These are phyloP conservation scores for Thecaphora frezii DNA, from an alignment of 1,284 basidiomycete genomes.

Conservation along the genomic window DNA sequence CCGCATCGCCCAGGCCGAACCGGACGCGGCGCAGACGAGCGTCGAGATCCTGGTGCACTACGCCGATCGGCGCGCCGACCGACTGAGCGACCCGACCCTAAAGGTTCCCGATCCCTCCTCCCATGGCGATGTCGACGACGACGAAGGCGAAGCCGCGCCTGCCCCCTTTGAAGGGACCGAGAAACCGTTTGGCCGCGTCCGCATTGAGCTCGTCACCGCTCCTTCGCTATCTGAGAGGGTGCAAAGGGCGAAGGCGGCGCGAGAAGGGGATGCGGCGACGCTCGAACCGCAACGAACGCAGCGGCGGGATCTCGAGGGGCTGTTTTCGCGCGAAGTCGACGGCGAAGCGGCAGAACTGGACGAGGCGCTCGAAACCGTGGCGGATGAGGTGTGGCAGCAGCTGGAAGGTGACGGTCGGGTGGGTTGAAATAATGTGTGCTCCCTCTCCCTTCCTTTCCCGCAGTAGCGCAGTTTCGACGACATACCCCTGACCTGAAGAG, in stretches of 20 bases:
- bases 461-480: too few species aligned
- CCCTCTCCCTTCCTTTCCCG: too few species aligned
- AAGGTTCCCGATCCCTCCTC: not conserved
- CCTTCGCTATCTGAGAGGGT: not conserved
- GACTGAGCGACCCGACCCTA: slow-evolving; percentile 19
- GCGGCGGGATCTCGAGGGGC: slow-evolving; percentile 23
- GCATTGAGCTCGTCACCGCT: slow-evolving; percentile 13
- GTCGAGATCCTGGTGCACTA: slow-evolving; percentile 27
- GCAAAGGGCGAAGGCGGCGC: too few species aligned
- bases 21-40: slow-evolving; percentile 13
- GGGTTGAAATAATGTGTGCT: not conserved
- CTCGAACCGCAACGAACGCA: slow-evolving; percentile 10
- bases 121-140: not conserved
- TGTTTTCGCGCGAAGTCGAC: slow-evolving; percentile 18
- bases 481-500: too few species aligned
- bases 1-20: slow-evolving; percentile 13
- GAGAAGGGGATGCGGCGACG: slow-evolving; percentile 18
- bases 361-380: slow-evolving; percentile 20
- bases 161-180: slow-evolving; percentile 4
- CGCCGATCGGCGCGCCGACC: slow-evolving; percentile 31
- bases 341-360: slow-evolving; percentile 33
- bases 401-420: not conserved
- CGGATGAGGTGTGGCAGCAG: slow-evolving; percentile 9
- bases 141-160: not conserved
- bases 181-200: slow-evolving; percentile 20